These are phyloP conservation scores for Lathyrus aphaca DNA, from an alignment of 306 rosid genomes.

Conservation along the genomic window DNA sequence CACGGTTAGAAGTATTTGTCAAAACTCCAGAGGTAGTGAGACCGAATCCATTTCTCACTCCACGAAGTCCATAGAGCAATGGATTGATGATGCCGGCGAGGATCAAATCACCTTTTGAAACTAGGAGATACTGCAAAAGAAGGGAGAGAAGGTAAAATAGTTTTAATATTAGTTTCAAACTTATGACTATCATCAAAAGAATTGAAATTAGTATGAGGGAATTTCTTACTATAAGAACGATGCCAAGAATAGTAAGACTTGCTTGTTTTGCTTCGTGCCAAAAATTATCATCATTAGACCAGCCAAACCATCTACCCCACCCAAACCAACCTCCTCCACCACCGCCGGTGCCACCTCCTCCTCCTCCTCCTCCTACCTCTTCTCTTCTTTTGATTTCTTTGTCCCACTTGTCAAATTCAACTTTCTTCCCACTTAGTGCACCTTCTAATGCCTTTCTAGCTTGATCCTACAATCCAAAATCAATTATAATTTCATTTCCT, in stretches of 20 bases:
- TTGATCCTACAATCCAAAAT: slow-evolving; percentile 64
- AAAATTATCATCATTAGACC: slow-evolving; percentile 86
- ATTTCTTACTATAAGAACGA: slow-evolving; percentile 64
- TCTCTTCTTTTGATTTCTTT: slow-evolving; percentile 88
- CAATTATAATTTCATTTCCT: slow-evolving; percentile 17
- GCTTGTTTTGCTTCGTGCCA: slow-evolving; percentile 91
- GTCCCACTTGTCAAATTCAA: slow-evolving; percentile 86
- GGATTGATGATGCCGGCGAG: slow-evolving; percentile 84
- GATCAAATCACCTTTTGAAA: slow-evolving; percentile 80
- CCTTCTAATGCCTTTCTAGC: slow-evolving; percentile 95
- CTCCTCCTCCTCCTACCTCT: slow-evolving; percentile 79
- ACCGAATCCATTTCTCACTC: slow-evolving; percentile 73
- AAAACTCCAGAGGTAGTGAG: slow-evolving; percentile 58
- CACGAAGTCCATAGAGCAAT: slow-evolving; percentile 73
- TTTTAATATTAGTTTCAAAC: slow-evolving; percentile 6
- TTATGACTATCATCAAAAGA: slow-evolving; percentile 23
- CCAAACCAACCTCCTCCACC: slow-evolving; percentile 99
- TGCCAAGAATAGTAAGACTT: slow-evolving; percentile 71
- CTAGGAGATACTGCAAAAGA: slow-evolving; percentile 69
- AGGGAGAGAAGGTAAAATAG: slow-evolving; percentile 18
- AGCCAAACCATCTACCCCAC: slow-evolving; percentile 81
- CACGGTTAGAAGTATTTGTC: slow-evolving; percentile 47
- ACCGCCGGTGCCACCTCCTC: slow-evolving; percentile 69
- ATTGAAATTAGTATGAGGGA: slow-evolving; percentile 29
- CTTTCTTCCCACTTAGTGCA: slow-evolving; percentile 93